Base-by-base conservation (phyloP, 495 filamentous ascomycete species). In the Aspergillus asperescens region DNA sequence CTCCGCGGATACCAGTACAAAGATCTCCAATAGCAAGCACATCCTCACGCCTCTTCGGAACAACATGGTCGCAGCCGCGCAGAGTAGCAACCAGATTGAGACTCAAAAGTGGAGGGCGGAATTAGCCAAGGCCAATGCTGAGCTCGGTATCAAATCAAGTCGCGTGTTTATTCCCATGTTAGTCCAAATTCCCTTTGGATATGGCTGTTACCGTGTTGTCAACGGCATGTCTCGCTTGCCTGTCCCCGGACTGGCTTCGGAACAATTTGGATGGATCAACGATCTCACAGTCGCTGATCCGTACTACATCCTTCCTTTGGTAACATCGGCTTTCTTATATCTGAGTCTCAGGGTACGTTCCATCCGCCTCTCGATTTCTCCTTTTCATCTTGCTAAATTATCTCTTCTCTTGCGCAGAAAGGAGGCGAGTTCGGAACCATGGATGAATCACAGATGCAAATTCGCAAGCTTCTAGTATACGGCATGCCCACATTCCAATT, bases 271-370 rank as follows among this genome's bases (percentile, higher is more conserved):
- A 10, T 97, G 94, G 94, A 79, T 97, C 56, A 68, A 68, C 4
- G 86, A 99, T 61, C 69, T 99, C 49, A 87, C 91, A 1, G 63
- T 86, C 9, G 48, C 79, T 1, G 93, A 99, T 66, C 91, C 94
- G 0, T 80, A 72, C 41, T 88, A 72, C 53, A 68, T 92, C 29
- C 64, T 97, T n/a, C 93, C 93, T 0, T 20, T 81, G 6, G 18
- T 66, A 1, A 72, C 80, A 3, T 73, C 77, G 2, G 50, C 56
- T 2, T 42, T 76, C 8, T 73, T 87, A 58, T 77, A 80, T 50
- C 40, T 70, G 8, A 72, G 81, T 45, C 65, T 88, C 25, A 76
- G 69, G 69, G 85, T 89, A 75, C 34, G 79, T 45, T 18, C n/a
- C n/a, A n/a, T n/a, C n/a, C n/a, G 6, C 28, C 7, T 39, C 6